These are phyloP conservation scores for Ogataea hybrid DNA, from an alignment of 1,139 yeast genomes.

Conservation along the genomic window DNA sequence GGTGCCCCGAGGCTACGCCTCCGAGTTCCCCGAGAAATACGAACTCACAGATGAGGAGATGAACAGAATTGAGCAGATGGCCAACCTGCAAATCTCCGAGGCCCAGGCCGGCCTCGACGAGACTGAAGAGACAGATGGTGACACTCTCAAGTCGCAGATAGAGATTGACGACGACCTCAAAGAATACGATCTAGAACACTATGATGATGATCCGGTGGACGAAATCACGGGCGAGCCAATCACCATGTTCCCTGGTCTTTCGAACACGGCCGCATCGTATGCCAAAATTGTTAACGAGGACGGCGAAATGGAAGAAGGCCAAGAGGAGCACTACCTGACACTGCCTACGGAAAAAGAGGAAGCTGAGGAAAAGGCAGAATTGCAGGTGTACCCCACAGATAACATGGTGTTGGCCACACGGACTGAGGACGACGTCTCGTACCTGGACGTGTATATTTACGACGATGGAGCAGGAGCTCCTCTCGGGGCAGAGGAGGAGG, in stretches of 20 bases:
- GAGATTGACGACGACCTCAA: slow-evolving; percentile 80
- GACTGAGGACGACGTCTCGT: slow-evolving; percentile 94
- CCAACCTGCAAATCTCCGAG: slow-evolving; percentile 75
- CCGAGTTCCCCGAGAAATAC: slow-evolving; percentile 88
- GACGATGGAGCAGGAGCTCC: slow-evolving; percentile 93
- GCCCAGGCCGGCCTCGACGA: slow-evolving; percentile 61
- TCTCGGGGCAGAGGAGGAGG: slow-evolving; percentile 54
- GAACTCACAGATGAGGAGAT: slow-evolving; percentile 90
- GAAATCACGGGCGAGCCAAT: slow-evolving; percentile 50
- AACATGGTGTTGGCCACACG: slow-evolving; percentile 87
- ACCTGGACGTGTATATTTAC: slow-evolving; percentile 88
- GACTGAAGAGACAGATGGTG: slow-evolving; percentile 35
- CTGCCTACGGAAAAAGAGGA: slow-evolving; percentile 66
- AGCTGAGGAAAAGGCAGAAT: slow-evolving; percentile 73
- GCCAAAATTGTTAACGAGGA: slow-evolving; percentile 44
- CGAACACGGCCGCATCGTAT: slow-evolving; percentile 48
- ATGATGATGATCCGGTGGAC: slow-evolving; percentile 63
- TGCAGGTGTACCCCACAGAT: slow-evolving; percentile 87
- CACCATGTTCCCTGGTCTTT: slow-evolving; percentile 70
- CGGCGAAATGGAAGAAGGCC: slow-evolving; percentile 28
- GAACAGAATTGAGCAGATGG: slow-evolving; percentile 85
- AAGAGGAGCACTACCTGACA: slow-evolving; percentile 65
- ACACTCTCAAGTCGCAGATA: slow-evolving; percentile 44
- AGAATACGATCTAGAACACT: slow-evolving; percentile 82
- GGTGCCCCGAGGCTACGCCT: slow-evolving; percentile 96